Percentiles rank a stretch among this genome's conserved stretches.
These are phyloP conservation scores for Mycosarcoma maydis DNA, from an alignment of 1,284 basidiomycete genomes.

Conservation along the genomic window DNA sequence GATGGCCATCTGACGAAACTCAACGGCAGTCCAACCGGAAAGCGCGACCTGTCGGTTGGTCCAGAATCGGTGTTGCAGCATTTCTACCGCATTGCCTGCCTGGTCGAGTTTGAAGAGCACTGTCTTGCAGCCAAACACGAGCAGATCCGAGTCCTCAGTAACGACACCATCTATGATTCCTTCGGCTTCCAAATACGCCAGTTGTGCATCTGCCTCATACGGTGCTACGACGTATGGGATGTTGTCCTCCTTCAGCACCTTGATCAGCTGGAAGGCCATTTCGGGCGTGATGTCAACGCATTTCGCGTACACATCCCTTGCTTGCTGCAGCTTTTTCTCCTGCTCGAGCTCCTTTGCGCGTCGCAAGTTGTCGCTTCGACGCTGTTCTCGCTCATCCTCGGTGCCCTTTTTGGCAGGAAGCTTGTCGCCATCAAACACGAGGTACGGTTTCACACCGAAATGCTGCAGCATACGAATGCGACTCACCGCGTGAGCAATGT, in stretches of 20 bases:
- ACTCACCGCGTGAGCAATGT: conserved; percentile 96
- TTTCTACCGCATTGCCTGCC: conserved; percentile 77
- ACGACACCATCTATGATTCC: conserved; percentile 90
- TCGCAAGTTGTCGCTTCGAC: conserved; percentile 73
- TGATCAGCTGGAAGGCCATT: conserved; percentile 97
- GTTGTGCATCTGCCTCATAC: conserved; percentile 97
- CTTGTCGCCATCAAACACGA: conserved; percentile 96
- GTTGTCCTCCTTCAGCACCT: conserved; percentile 71
- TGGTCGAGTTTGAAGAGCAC: conserved; percentile 65
- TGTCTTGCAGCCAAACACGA: conserved; percentile 91
- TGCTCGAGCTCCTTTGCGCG: conserved; percentile 78
- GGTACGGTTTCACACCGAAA: conserved; percentile 83
- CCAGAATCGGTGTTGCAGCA: conserved; percentile 81
- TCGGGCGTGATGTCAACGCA: conserved; percentile 94
- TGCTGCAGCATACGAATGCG: conserved; percentile 85
- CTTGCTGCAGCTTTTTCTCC: conserved; percentile 81
- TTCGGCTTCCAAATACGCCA: conserved; percentile 86
- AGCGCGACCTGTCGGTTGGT: conserved; percentile 80
- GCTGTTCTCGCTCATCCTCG: conserved; percentile 80
- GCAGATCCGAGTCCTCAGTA: conserved; percentile 96
- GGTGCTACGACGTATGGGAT: conserved; percentile 87
- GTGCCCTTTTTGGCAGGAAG: conserved; percentile 93
- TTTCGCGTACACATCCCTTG: conserved; percentile 87
- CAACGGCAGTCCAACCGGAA: conserved; percentile 84
- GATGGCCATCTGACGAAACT: conserved; percentile 95